Evolutionary conservation across 148 eudicot species (phyloP), one percentile per base, ranked within the genome.

Genomic region (Vaccinium darrowii): DNA sequence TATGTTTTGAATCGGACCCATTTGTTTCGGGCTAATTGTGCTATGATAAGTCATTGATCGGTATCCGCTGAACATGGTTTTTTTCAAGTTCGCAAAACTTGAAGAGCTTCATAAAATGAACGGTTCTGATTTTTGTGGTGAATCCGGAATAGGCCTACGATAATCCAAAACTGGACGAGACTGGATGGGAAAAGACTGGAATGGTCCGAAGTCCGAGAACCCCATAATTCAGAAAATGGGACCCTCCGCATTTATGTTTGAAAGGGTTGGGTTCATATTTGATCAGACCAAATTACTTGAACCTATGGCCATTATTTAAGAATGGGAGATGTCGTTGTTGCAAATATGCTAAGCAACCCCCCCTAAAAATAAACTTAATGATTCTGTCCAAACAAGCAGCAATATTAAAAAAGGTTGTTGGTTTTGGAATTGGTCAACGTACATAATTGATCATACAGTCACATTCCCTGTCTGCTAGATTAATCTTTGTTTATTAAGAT

Each of bases 311-410:
- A 78, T 23, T 19, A 10, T 36, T 36, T 11, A 14, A 51, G 50
- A n/a, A 81, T 63, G 56, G 36, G 73, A 58, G 83, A 82, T 47
- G 84, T 82, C 84, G 30, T 69, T 69, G 84, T 67, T 69, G 84
- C 84, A 65, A 58, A 49, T 16, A 67, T 49, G 50, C n/a, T 10
- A 82, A 82, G 84, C 43, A 82, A 82, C 76, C 76, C 21, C 76
- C 21, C 49, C 60, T 67, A 11, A 69, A 67, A 69, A 69, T 51
- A 63, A 15, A 69, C 11, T 23, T 23, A 65, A 65, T 81, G 11
- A 67, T 47, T 25, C 16, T 60, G 54, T 14, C 39, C 75, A 10
- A 6, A 77, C 30, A 77, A 77, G 51, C 30, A 77, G 75, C 63
- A 82, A 67, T 79, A 52, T 27, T 69, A 27, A 16, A 62, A 33